Evolutionary conservation across 345 rosid genomes (phyloP).

Genomic region (Hevea brasiliensis): DNA sequence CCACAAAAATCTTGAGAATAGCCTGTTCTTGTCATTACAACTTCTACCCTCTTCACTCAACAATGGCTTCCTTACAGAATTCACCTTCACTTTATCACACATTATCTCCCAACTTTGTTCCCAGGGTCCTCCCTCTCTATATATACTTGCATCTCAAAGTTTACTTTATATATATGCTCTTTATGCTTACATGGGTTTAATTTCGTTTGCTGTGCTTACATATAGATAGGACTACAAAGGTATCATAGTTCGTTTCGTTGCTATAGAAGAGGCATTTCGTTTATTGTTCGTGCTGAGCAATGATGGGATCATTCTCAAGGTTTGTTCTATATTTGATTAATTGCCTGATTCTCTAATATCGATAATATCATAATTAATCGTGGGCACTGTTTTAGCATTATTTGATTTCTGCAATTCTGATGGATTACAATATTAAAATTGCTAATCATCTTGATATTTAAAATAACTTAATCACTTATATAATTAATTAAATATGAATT

Average conservation of each 20-base stretch:
- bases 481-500: too few species aligned
- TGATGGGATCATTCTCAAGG: conserved; percentile 52
- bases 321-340: conserved; percentile 11
- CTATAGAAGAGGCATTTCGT: conserved; percentile 48
- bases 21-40: too few species aligned
- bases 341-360: neutral
- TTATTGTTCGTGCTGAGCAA: conserved; percentile 57
- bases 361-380: neutral
- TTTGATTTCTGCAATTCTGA: neutral
- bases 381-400: neutral
- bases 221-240: conserved; percentile 41
- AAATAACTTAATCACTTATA: too few species aligned
- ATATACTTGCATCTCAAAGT: too few species aligned
- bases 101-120: conserved; percentile 48
- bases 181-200: too few species aligned
- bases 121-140: conserved; percentile 46
- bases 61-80: conserved; percentile 77
- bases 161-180: neutral
- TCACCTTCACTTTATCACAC: conserved; percentile 53
- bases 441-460: too few species aligned
- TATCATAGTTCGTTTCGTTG: conserved; percentile 37
- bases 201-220: neutral
- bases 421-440: too few species aligned
- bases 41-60: neutral
- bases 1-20: neutral